Evolutionary conservation across 2,329 filamentous ascomycete genomes (phyloP).

Genomic region (Epichloe brachyelytri): DNA sequence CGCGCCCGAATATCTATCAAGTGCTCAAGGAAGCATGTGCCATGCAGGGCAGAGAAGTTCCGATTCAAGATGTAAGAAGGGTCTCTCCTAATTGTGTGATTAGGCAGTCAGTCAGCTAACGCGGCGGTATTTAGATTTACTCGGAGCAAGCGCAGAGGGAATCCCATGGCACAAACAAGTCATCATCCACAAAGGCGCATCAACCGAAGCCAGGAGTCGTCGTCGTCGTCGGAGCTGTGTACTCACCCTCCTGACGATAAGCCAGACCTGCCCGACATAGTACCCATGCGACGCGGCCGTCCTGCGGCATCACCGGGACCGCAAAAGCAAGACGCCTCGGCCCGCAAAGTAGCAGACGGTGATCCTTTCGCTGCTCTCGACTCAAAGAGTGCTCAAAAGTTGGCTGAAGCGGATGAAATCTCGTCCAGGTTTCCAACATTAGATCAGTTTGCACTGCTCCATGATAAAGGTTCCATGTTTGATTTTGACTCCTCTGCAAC

Average conservation of each 20-base stretch:
- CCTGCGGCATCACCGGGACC: constrained; percentile 26
- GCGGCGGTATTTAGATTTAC: constrained; percentile 48
- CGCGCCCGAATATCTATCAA: constrained; percentile 86
- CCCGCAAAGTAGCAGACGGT: constrained; percentile 52
- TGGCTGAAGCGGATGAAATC: constrained; percentile 57
- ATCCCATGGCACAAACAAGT: constrained; percentile 23
- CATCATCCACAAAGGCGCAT: constrained; percentile 35
- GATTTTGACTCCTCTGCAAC: constrained; percentile 55
- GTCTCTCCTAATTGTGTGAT: not conserved
- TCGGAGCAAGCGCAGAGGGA: constrained; percentile 51
- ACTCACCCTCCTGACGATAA: constrained; percentile 60
- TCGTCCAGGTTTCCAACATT: constrained; percentile 78
- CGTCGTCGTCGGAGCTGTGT: constrained; percentile 65
- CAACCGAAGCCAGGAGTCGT: constrained; percentile 38
- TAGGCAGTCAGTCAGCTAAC: constrained; percentile 4
- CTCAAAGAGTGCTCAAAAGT: constrained; percentile 34
- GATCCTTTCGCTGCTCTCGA: constrained; percentile 92
- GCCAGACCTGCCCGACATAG: constrained; percentile 71
- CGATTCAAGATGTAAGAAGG: constrained; percentile 73
- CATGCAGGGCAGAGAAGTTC: constrained; percentile 78
- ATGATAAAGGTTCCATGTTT: constrained; percentile 74
- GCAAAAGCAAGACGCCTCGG: constrained; percentile 40
- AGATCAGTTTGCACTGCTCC: constrained; percentile 82
- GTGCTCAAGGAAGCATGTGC: constrained; percentile 74
- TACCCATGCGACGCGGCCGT: constrained; percentile 85